Percentiles rank a stretch among this genome's conserved stretches.
phyloP scores from a whole-genome alignment of 345 rosid genomes.

The Orychophragmus violaceus region DNA sequence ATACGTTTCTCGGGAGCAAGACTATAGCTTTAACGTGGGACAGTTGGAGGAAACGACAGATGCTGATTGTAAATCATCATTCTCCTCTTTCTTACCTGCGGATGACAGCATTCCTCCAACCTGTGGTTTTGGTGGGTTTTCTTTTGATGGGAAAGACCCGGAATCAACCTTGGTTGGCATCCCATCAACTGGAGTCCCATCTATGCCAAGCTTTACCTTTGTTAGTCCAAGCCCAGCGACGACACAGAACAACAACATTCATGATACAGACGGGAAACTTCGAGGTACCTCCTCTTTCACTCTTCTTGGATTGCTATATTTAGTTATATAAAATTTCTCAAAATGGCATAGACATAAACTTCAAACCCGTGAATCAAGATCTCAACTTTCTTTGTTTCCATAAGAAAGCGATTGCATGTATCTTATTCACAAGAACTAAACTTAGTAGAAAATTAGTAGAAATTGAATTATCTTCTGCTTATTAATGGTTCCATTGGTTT shows the following conservation, averaged over 20 bases:
- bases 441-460: neutral
- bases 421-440: neutral
- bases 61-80: slow-evolving; percentile 43
- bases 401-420: neutral
- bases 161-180: slow-evolving; percentile 36
- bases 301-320: neutral
- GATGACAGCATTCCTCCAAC: slow-evolving; percentile 17
- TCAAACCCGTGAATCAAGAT: neutral
- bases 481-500: neutral
- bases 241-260: slow-evolving; percentile 18
- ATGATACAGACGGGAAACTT: slow-evolving; percentile 21
- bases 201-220: slow-evolving; percentile 74
- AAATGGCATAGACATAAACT: neutral
- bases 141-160: slow-evolving; percentile 38
- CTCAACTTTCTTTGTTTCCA: neutral
- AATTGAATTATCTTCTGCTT: neutral
- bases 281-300: slow-evolving; percentile 33
- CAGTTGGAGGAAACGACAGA: slow-evolving; percentile 33
- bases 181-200: slow-evolving; percentile 35
- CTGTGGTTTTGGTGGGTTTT: slow-evolving; percentile 40
- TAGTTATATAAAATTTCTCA: neutral
- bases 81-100: slow-evolving; percentile 46
- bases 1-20: slow-evolving; percentile 38
- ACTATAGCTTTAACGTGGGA: slow-evolving; percentile 51
- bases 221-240: slow-evolving; percentile 36